A percentile compares a stretch with the other conserved stretches of the same genome.
phyloP scores from a whole-genome alignment of 257 asterid species.

The Solanum dulcamara region DNA sequence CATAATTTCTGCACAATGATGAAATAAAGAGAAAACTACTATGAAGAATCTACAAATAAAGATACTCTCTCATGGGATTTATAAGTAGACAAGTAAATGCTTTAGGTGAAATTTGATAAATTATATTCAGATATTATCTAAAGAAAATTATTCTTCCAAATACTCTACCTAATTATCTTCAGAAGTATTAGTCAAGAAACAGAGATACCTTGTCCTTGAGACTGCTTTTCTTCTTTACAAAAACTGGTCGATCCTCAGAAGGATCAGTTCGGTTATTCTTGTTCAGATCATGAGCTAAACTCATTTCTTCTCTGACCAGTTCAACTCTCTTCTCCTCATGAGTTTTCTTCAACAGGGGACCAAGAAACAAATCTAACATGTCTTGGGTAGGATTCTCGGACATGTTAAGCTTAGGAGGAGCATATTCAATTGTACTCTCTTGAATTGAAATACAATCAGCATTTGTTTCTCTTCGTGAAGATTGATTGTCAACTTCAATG shows the following conservation, averaged over 20 bases:
- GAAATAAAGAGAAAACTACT: neutral
- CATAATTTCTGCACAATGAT: neutral
- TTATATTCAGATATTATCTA: neutral
- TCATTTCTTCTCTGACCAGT: conserved; percentile 2
- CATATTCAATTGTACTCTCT: conserved; percentile 3
- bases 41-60: neutral
- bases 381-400: conserved; percentile 19
- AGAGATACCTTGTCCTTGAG: conserved; percentile 37
- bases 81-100: neutral
- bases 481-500: neutral
- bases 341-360: conserved; percentile 27
- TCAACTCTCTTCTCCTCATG: conserved; percentile 10
- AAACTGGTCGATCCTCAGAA: neutral
- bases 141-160: neutral
- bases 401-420: conserved; percentile 1
- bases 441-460: neutral
- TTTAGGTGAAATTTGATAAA: neutral
- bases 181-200: conserved; percentile 15
- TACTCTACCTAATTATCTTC: neutral
- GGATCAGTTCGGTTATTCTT: neutral
- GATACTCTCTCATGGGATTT: neutral
- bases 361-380: conserved; percentile 35
- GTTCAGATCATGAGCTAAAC: conserved; percentile 1
- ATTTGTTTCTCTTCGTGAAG: neutral
- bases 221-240: conserved; percentile 32